Evolutionary conservation across 2,329 filamentous ascomycete species (phyloP).

Genomic region (Rhynchosporium secalis): DNA sequence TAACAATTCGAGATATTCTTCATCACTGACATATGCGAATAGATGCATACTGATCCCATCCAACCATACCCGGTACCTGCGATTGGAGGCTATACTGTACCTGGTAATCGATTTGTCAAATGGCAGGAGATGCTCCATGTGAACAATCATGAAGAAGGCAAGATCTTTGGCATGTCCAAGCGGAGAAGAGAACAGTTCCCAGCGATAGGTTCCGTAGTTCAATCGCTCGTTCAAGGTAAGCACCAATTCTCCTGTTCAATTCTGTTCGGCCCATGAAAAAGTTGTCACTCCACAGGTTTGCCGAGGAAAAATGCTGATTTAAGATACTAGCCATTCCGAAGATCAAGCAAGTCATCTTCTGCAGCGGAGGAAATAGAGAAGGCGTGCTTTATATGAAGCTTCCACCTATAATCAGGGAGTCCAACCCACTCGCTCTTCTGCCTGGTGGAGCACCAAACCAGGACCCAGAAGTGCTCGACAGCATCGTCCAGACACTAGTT

Average conservation of each 20-base stretch:
- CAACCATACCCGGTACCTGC: constrained; percentile 80
- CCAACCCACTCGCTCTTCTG: constrained; percentile 60
- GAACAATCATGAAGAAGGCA: constrained; percentile 52
- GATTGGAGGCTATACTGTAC: constrained; percentile 75
- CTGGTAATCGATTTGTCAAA: constrained; percentile 59
- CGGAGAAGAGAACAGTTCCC: constrained; percentile 79
- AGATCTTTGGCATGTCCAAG: constrained; percentile 77
- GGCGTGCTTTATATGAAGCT: constrained; percentile 77
- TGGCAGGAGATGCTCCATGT: constrained; percentile 52
- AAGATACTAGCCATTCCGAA: constrained; percentile 56
- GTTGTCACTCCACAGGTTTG: too few relatives aligned
- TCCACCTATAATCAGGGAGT: constrained; percentile 55
- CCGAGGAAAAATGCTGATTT: background rate
- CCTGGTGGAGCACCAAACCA: constrained; percentile 23
- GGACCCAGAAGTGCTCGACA: constrained; percentile 43
- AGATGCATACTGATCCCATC: constrained; percentile 71
- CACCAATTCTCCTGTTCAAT: background rate
- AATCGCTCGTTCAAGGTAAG: constrained; percentile 60
- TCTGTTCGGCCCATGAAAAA: too few relatives aligned
- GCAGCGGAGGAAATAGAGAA: constrained; percentile 83
- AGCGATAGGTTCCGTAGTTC: constrained; percentile 79
- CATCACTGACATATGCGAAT: background rate
- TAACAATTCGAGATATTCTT: background rate
- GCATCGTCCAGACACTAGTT: constrained; percentile 19
- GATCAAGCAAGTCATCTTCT: constrained; percentile 77